Evolutionary conservation across 306 rosid species (phyloP).

Genomic region (Rubus idaeus): DNA sequence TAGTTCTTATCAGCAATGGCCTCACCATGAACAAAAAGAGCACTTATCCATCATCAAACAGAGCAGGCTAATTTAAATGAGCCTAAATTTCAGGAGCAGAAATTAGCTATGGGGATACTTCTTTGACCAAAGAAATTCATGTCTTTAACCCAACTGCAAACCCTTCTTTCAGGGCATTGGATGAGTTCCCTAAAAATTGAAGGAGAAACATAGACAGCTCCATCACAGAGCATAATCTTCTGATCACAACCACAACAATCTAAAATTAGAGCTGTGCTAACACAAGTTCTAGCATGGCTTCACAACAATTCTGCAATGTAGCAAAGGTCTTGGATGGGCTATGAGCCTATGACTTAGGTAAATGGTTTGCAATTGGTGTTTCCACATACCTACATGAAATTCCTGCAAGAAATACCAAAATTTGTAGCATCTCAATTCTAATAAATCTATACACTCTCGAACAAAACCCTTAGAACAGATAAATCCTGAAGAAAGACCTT

Average conservation of each 20-base stretch:
- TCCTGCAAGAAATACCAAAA: background rate
- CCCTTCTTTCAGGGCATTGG: background rate
- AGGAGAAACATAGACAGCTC: background rate
- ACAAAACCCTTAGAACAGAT: background rate
- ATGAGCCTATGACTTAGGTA: background rate
- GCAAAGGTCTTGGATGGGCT: background rate
- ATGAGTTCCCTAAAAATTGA: background rate
- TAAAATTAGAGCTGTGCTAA: background rate
- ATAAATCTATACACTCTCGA: background rate
- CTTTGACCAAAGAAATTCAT: background rate
- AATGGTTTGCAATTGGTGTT: background rate
- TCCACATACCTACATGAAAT: background rate
- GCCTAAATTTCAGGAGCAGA: background rate
- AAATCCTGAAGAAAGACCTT: background rate
- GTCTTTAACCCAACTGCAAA: background rate
- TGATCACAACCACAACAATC: background rate
- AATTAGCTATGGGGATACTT: background rate
- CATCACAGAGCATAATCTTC: background rate
- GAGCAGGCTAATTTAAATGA: background rate
- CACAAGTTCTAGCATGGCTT: background rate
- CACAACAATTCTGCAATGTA: background rate
- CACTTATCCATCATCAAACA: background rate
- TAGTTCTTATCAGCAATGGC: background rate
- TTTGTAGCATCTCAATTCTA: background rate
- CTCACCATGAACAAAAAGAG: background rate